Conservation (phyloP, 495 filamentous ascomycete genomes). For the Tetracladium setigerum region DNA sequence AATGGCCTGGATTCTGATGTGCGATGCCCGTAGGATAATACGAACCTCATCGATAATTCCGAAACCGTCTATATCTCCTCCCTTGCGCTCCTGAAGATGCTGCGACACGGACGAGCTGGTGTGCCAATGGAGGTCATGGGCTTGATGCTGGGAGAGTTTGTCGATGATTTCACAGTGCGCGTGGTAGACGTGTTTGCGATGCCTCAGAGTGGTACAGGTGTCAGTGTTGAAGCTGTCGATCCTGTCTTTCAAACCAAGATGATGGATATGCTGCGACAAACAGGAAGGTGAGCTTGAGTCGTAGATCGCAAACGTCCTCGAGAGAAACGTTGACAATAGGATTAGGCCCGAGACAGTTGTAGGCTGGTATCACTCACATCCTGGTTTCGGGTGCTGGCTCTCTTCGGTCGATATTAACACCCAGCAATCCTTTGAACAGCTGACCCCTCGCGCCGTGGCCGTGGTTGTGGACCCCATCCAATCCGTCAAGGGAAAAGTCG, state of each 20-base stretch:
- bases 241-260: constrained; percentile 98
- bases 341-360: constrained; percentile 89
- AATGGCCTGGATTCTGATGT: constrained; percentile 2
- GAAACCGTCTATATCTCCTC: constrained; percentile 99
- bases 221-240: constrained; percentile 97
- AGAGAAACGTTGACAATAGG: constrained; percentile 5
- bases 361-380: constrained; percentile 99
- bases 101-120: constrained; percentile 91
- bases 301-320: neutral
- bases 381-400: constrained; percentile 97
- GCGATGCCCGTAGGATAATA: constrained; percentile 55
- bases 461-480: constrained; percentile 98
- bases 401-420: constrained; percentile 99
- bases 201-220: constrained; percentile 98
- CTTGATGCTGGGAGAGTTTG: constrained; percentile 96
- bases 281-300: constrained; percentile 63
- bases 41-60: constrained; percentile 91
- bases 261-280: constrained; percentile 99
- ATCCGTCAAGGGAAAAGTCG: constrained; percentile 98
- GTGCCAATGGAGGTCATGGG: constrained; percentile 99
- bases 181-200: constrained; percentile 98
- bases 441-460: constrained; percentile 90
- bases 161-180: constrained; percentile 96
- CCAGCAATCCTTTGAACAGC: constrained; percentile 97
- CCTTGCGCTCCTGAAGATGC: constrained; percentile 94